phyloP scores from a whole-genome alignment of 805 yeast genomes.

The Starmerella kuoi region DNA sequence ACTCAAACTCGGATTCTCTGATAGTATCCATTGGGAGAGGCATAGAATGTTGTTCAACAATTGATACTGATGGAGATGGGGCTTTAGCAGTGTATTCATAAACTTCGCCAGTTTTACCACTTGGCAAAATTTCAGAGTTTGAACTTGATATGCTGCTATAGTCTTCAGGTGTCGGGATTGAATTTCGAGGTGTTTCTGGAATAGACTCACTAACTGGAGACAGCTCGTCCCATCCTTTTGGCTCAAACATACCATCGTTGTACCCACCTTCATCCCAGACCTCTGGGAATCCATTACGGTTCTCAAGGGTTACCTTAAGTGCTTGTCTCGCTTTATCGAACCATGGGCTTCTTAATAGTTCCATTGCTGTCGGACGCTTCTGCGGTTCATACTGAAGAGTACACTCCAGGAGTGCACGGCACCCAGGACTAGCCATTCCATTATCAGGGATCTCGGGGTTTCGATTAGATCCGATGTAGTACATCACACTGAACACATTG shows the following conservation, averaged over 20 bases:
- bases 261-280: background rate
- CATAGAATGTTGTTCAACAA: background rate
- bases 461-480: slow-evolving; percentile 92
- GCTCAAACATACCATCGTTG: background rate
- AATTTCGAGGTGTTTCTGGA: background rate
- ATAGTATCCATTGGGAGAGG: slow-evolving; percentile 5
- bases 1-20: slow-evolving; percentile 7
- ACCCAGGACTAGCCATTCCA: slow-evolving; percentile 66
- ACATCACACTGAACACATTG: slow-evolving; percentile 98
- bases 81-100: background rate
- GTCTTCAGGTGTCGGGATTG: background rate
- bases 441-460: slow-evolving; percentile 70
- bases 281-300: background rate
- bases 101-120: no score
- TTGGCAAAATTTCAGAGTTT: background rate
- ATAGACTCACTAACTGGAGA: background rate
- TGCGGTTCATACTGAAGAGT: slow-evolving; percentile 77
- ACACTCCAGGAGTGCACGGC: slow-evolving; percentile 55
- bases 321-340: slow-evolving; percentile 19
- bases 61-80: background rate
- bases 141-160: background rate
- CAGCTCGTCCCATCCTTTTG: background rate
- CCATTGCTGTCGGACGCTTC: slow-evolving; percentile 72
- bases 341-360: slow-evolving; percentile 42
- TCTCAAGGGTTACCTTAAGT: slow-evolving; percentile 1